Evolutionary conservation across 495 filamentous ascomycete species (phyloP), one percentile per base, ranked within the genome.

Genomic region (Penicillium manginii): DNA sequence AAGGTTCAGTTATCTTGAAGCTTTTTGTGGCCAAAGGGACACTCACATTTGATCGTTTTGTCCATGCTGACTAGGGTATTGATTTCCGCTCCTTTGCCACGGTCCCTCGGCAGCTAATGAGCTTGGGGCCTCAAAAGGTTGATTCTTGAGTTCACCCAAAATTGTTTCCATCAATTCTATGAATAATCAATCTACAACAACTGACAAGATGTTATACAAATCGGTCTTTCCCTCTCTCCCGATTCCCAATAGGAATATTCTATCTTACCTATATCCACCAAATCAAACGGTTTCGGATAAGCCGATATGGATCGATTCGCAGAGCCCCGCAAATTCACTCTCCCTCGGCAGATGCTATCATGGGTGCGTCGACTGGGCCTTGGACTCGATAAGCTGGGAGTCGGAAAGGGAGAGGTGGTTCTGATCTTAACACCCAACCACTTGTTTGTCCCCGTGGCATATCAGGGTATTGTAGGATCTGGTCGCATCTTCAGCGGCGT

Each of bases 401-500:
- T 75, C 17, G 61, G 66, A 35, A 55, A 64, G n/a, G 75, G 74
- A 40, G 73, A 78, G 10, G 74, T 78, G 11, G 71, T 79, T 32
- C 68, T 82, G 71, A 76, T 80, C 45, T 70, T 72, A 48, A 72
- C 78, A 3, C 76, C 76, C 14, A 82, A 81, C 66, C 73, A 79
- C 46, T 75, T 82, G 29, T 78, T 75, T 61, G 72, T 81, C 0
- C 79, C 77, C 11, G 70, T 74, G 21, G 71, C 74, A 45, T 80
- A 80, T 66, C 71, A 81, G 40, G 79, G 74, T 7, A 75, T 77
- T 33, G 73, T 80, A 0, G 76, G 85, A 11, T 69, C 91, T 6
- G 83, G 81, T 15, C 89, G 89, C 47, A 84, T 93, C 55, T 82
- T 81, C 19, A 86, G 83, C 2, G 88, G 88, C 0, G 76, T 22